phyloP scores from a whole-genome alignment of 495 filamentous ascomycete species.

The Extremus antarcticus region DNA sequence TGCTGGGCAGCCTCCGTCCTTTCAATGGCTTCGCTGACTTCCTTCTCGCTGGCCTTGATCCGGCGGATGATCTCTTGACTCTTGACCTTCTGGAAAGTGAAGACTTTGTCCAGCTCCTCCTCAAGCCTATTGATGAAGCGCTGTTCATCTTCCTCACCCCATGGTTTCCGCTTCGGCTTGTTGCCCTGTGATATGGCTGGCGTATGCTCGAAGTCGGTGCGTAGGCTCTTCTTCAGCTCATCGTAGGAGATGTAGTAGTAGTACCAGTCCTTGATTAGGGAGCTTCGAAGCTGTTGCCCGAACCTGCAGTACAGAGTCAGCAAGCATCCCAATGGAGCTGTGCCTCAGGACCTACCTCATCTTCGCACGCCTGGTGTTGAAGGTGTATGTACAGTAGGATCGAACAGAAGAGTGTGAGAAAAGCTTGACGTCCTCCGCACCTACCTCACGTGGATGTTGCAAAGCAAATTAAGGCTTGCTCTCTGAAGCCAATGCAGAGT shows the following conservation, averaged over 20 bases:
- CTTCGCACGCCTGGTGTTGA: not conserved
- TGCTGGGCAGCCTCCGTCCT: constrained; percentile 52
- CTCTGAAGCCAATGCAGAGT: no score
- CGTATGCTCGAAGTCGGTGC: constrained; percentile 53
- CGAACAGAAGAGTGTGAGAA: not conserved
- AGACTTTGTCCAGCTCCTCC: constrained; percentile 88
- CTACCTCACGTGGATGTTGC: no score
- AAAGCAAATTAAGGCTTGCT: no score
- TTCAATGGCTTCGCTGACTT: constrained; percentile 76
- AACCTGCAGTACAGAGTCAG: constrained; percentile 48
- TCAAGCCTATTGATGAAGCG: constrained; percentile 79
- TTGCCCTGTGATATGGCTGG: constrained; percentile 35
- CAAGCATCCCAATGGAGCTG: not conserved
- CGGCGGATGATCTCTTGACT: constrained; percentile 84
- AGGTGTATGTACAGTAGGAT: not conserved
- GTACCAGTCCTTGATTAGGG: constrained; percentile 86
- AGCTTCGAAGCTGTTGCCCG: constrained; percentile 87
- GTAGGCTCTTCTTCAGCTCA: constrained; percentile 77
- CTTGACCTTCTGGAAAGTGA: constrained; percentile 92
- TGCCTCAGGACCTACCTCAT: not conserved
- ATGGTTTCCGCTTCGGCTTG: constrained; percentile 51
- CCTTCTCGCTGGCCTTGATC: constrained; percentile 74
- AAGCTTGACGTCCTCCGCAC: no score
- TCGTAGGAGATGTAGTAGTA: constrained; percentile 98
- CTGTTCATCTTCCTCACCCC: constrained; percentile 89